A percentile compares a stretch with the other conserved stretches of the same genome.
phyloP scores from a whole-genome alignment of 2,329 filamentous ascomycete genomes.

The Venturia carpophila region DNA sequence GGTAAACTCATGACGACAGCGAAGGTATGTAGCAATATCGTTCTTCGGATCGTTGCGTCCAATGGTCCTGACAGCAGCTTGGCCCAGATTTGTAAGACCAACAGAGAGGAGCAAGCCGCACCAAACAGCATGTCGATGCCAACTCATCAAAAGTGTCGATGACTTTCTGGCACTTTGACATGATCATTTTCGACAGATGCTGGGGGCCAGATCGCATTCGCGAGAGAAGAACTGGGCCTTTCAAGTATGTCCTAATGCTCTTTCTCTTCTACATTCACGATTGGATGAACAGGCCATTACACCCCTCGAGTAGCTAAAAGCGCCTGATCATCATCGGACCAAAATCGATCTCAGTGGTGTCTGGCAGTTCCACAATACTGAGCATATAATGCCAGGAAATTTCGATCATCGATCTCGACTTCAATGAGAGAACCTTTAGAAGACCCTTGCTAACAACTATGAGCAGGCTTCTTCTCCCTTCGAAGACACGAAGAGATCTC shows the following conservation, averaged over 20 bases:
- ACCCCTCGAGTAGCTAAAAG: neutral
- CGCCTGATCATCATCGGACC: neutral
- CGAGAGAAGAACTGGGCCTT: neutral
- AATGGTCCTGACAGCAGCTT: neutral
- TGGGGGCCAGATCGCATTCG: neutral
- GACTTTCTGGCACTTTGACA: neutral
- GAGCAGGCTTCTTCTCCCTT: neutral
- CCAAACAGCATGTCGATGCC: neutral
- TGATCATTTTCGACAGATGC: neutral
- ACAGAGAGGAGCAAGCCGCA: neutral
- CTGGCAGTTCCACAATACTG: neutral
- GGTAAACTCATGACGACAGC: neutral
- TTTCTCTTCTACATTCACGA: neutral
- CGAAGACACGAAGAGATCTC: neutral
- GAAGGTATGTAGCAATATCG: neutral
- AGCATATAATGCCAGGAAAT: neutral
- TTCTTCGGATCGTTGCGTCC: neutral
- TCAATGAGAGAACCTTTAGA: neutral
- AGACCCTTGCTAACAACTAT: neutral
- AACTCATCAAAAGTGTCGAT: neutral
- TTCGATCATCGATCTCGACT: neutral
- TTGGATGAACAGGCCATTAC: neutral
- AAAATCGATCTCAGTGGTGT: neutral
- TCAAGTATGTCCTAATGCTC: neutral
- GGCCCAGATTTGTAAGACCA: neutral